phyloP scores from a whole-genome alignment of 139 green algal genomes.

The Chlamydomonas schloesseri region DNA sequence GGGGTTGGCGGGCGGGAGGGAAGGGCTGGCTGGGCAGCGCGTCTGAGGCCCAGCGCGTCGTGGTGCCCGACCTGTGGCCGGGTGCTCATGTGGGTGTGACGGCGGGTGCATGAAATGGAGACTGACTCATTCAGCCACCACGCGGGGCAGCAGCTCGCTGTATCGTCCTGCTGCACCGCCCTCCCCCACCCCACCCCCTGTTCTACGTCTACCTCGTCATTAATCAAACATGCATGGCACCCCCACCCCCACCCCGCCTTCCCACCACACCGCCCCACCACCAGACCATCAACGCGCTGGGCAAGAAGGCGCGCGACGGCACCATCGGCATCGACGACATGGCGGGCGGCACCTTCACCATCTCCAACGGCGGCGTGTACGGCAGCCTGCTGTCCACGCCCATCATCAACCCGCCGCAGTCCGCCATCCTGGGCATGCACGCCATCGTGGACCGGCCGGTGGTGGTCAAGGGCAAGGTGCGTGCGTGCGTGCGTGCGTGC shows the following conservation, averaged over 20 bases:
- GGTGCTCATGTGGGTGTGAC: too few relatives aligned
- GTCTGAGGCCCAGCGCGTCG: too few relatives aligned
- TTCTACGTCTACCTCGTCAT: too few relatives aligned
- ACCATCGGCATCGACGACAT: conserved; percentile 98
- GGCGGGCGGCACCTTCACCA: conserved; percentile 99
- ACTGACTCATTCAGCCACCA: too few relatives aligned
- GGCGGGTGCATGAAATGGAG: too few relatives aligned
- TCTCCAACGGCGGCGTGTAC: conserved; percentile 99
- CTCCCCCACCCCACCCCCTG: too few relatives aligned
- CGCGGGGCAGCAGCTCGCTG: too few relatives aligned
- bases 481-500: too few relatives aligned
- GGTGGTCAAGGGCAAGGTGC: conserved; percentile 84
- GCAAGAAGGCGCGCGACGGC: conserved; percentile 95
- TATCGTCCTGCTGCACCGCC: too few relatives aligned
- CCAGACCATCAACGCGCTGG: conserved; percentile 82
- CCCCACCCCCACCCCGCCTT: neutral
- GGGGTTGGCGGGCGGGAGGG: neutral
- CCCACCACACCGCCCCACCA: conserved; percentile 7
- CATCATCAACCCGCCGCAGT: conserved; percentile 99
- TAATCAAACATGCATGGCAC: too few relatives aligned
- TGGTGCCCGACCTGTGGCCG: too few relatives aligned
- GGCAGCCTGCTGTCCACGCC: conserved; percentile 95
- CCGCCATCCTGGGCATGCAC: conserved; percentile 95
- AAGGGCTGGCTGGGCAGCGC: neutral
- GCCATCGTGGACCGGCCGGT: conserved; percentile 87